Conservation (phyloP, 208 protist genomes). For the Trypanosoma mega region DNA sequence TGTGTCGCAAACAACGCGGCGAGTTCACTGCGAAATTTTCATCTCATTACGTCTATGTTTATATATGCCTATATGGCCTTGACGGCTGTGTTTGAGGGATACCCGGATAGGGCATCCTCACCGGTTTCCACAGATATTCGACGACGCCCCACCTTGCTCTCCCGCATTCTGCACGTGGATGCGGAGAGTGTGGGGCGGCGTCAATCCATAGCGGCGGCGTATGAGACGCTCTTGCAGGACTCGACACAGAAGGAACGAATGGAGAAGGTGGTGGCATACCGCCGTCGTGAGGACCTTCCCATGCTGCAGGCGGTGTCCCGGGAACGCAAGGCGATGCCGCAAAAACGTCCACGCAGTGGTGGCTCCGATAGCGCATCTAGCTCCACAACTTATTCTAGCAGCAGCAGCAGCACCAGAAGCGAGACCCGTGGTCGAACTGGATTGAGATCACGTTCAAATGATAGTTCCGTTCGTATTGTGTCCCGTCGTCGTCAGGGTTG, state of each 20-base stretch:
- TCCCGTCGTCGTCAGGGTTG: neutral
- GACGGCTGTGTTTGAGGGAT: conserved; percentile 38
- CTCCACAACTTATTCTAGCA: conserved; percentile 1
- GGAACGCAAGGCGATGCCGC: neutral
- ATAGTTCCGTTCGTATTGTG: conserved; percentile 16
- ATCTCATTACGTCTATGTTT: conserved; percentile 72
- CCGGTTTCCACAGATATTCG: conserved; percentile 51
- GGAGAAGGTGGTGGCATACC: conserved; percentile 31
- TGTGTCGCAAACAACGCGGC: conserved; percentile 80
- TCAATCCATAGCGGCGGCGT: conserved; percentile 43
- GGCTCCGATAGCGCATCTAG: conserved; percentile 10
- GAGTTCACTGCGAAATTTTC: conserved; percentile 73
- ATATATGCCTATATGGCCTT: conserved; percentile 66
- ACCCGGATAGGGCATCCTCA: conserved; percentile 18
- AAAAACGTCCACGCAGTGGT: conserved; percentile 1
- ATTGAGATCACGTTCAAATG: conserved; percentile 11
- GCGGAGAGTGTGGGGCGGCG: conserved; percentile 50
- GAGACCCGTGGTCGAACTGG: neutral
- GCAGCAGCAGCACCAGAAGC: conserved; percentile 9
- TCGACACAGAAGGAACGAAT: conserved; percentile 31
- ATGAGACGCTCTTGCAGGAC: conserved; percentile 33
- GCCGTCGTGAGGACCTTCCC: conserved; percentile 37
- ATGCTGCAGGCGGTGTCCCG: conserved; percentile 31
- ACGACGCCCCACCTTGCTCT: conserved; percentile 75
- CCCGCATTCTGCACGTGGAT: conserved; percentile 81